Percentiles rank a stretch among this genome's conserved stretches.
Conservation (phyloP, 73 alveolate species). For the Paramecium biaurelia region DNA sequence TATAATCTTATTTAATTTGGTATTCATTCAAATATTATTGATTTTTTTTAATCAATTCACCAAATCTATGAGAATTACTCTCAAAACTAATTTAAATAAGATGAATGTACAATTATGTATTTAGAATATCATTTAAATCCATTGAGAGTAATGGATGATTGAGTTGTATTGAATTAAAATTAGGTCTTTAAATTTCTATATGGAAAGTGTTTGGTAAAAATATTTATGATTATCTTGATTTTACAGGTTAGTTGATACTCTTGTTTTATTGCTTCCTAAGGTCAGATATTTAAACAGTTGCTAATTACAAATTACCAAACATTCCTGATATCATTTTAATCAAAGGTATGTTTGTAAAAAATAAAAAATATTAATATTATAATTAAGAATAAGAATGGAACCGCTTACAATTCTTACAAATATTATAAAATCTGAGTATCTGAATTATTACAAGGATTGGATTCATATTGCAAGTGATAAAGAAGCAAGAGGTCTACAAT, state of each 20-base stretch:
- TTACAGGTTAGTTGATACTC: not conserved
- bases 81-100: not conserved
- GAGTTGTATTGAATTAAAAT: not conserved
- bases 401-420: not conserved
- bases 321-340: not conserved
- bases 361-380: not conserved
- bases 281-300: not conserved
- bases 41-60: not conserved
- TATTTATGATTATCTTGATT: not conserved
- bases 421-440: constrained; percentile 51
- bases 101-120: not conserved
- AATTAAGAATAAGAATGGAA: not conserved
- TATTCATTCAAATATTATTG: not conserved
- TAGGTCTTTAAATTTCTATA: not conserved
- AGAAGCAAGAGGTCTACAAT: constrained; percentile 60
- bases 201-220: not conserved
- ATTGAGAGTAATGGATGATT: not conserved
- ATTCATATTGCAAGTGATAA: constrained; percentile 51
- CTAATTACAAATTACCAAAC: not conserved
- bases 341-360: not conserved
- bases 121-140: not conserved
- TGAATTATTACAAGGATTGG: constrained; percentile 58
- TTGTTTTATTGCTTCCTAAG: not conserved
- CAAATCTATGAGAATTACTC: not conserved
- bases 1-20: not conserved